Conservation (phyloP, 73 alveolate genomes). For the Paramecium sexaurelia region DNA sequence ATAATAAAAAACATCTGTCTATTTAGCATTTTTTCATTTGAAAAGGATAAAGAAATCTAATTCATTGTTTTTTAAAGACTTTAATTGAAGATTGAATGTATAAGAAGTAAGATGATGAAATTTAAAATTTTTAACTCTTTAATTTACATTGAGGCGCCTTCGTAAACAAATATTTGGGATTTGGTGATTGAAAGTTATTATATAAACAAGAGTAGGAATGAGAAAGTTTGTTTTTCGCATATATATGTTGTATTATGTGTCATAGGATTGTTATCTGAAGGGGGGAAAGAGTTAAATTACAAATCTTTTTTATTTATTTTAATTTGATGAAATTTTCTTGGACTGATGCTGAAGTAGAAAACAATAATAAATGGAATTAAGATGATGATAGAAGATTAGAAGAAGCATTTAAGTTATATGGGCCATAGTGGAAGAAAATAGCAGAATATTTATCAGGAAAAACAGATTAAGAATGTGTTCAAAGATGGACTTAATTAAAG, state of each 20-base stretch:
- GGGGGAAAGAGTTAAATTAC: conserved; percentile 44
- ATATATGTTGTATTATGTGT: neutral
- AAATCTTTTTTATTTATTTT: conserved; percentile 13
- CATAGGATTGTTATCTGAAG: neutral
- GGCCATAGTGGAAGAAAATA: neutral
- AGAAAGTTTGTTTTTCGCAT: neutral
- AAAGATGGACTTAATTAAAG: conserved; percentile 22
- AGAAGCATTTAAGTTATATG: conserved; percentile 6
- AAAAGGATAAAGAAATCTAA: neutral
- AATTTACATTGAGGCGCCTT: neutral
- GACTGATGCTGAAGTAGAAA: conserved; percentile 32
- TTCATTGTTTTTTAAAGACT: neutral
- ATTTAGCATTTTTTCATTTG: neutral
- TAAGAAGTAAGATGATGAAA: neutral
- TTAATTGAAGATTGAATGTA: neutral
- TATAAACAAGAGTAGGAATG: neutral
- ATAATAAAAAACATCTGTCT: neutral
- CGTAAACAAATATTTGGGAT: neutral
- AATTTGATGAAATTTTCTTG: conserved; percentile 37
- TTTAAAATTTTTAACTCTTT: neutral
- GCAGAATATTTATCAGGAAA: neutral
- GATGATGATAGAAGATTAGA: neutral
- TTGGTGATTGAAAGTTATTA: neutral
- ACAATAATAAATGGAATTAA: neutral
- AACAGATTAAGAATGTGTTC: conserved; percentile 4